These are phyloP conservation scores for Blastocladiella emersonii DNA, from an alignment of 371 early-diverging fungal genomes.

Conservation along the genomic window DNA sequence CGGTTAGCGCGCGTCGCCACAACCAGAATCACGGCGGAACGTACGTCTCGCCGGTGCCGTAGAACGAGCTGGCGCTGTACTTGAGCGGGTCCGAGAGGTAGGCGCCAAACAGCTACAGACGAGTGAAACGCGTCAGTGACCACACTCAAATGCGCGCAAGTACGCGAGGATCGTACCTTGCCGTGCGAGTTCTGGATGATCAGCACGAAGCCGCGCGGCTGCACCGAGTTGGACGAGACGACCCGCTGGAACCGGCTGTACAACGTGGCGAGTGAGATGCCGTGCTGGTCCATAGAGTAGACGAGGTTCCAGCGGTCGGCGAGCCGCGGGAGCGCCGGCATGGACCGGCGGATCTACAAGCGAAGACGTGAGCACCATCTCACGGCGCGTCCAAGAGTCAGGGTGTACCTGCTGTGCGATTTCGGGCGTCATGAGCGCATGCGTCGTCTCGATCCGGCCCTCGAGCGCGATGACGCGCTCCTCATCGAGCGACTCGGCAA, in stretches of 20 bases:
- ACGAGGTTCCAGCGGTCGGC: conserved; percentile 56
- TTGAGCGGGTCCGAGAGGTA: conserved; percentile 58
- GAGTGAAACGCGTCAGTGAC: background rate
- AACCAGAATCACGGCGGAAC: background rate
- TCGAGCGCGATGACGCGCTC: background rate
- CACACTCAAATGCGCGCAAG: too few species aligned
- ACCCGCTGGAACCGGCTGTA: conserved; percentile 36
- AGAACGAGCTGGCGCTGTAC: conserved; percentile 52
- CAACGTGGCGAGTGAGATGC: conserved; percentile 69
- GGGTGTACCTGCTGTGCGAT: background rate
- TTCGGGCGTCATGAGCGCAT: background rate
- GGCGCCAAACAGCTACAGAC: conserved; percentile 54
- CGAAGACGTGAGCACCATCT: background rate
- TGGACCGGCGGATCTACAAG: conserved; percentile 21
- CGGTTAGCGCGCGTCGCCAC: background rate
- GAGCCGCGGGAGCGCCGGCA: conserved; percentile 50
- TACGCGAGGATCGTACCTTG: background rate
- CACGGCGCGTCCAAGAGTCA: too few species aligned
- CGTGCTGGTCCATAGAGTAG: conserved; percentile 85
- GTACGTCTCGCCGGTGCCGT: conserved; percentile 66
- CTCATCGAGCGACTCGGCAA: background rate
- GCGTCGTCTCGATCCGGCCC: background rate
- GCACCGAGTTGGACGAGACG: background rate
- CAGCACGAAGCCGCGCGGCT: conserved; percentile 11
- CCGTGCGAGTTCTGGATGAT: conserved; percentile 16